Evolutionary conservation across 192 early-diverging fungal genomes (phyloP), one percentile per base, ranked within the genome.

Genomic region (Geranomyces michiganensis): DNA sequence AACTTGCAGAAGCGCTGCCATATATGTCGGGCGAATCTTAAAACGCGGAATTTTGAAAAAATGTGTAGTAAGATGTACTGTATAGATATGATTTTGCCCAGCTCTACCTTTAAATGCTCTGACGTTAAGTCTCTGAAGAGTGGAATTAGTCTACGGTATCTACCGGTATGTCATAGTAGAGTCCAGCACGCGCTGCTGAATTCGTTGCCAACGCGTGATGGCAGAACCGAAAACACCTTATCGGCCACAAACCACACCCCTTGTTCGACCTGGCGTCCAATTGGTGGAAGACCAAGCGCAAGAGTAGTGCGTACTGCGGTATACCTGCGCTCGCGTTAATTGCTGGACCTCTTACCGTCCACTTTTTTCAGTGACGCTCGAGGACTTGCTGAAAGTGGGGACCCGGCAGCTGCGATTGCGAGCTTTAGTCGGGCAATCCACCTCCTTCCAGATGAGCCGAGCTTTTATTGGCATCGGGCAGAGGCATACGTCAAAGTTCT

Each of bases 401-500:
- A 60, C 21, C 68, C 56, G n/a, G 33, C 49, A 43, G 32, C 27
- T 24, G 71, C 82, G 5, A 78, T 82, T 31, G 72, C 78, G 12
- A 24, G 31, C 22, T 74, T 82, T 49, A 70, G 76, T 0, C 49
- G 73, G 8, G 77, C 79, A 19, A 78, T 81, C 31, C 78, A 77
- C 56, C 65, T 85, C 10, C 24, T 70, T 17, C 65, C 77, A 22
- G 47, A 51, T 12, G 81, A 85, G 65, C 79, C 84, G 0, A 65
- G 55, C 55, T 83, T 68, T 48, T 80, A 75, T 48, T 62, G 66
- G 48, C 58, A 85, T 49, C 74, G 75, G 5, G 84, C 81, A 3
- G 77, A 83, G 49, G 77, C 79, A 0, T 77, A 70, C 55, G 8
- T 85, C 17, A 41, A 65, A 1, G 56, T 75, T 0, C 51, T 53